A percentile compares a stretch with the other conserved stretches of the same genome.
Evolutionary conservation across 176 grass and related monocot genomes (phyloP).

Genomic region (Bothriochloa decipiens): DNA sequence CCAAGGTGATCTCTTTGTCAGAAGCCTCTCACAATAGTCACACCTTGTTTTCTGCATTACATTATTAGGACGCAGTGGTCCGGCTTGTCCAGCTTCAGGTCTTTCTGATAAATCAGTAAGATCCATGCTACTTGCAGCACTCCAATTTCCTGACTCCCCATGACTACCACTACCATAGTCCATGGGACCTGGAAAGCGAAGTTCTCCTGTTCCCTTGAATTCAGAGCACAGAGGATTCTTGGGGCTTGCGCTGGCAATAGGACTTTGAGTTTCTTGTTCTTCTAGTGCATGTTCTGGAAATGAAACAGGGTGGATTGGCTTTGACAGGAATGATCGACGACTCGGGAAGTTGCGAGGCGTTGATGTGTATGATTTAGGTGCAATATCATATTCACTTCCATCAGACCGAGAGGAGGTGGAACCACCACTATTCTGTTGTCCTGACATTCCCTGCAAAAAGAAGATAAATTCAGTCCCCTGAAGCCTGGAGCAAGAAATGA

Average conservation of each 20-base stretch:
- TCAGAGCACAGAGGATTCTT: conserved; percentile 36
- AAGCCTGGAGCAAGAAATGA: conserved; percentile 15
- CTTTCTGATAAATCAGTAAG: conserved; percentile 53
- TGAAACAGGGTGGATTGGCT: conserved; percentile 67
- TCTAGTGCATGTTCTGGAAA: conserved; percentile 56
- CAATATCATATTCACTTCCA: conserved; percentile 72
- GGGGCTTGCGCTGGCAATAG: conserved; percentile 35
- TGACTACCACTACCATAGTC: conserved; percentile 31
- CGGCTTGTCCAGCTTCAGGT: conserved; percentile 41
- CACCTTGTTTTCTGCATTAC: conserved; percentile 55
- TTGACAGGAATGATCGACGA: conserved; percentile 73
- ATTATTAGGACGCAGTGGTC: conserved; percentile 23
- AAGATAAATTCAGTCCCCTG: conserved; percentile 21
- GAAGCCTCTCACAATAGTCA: conserved; percentile 59
- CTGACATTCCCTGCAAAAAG: conserved; percentile 57
- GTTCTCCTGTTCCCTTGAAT: conserved; percentile 34
- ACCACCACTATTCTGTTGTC: conserved; percentile 57
- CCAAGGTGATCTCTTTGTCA: conserved; percentile 76
- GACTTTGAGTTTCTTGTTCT: conserved; percentile 36
- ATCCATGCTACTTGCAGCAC: conserved; percentile 63
- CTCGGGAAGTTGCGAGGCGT: conserved; percentile 54
- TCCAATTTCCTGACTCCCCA: conserved; percentile 54
- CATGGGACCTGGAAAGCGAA: conserved; percentile 41
- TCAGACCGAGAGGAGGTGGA: conserved; percentile 72
- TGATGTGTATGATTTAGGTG: conserved; percentile 54